Evolutionary conservation across 2,329 filamentous ascomycete genomes (phyloP), one percentile per base, ranked within the genome.

Genomic region (Sphaerostilbella broomeana): DNA sequence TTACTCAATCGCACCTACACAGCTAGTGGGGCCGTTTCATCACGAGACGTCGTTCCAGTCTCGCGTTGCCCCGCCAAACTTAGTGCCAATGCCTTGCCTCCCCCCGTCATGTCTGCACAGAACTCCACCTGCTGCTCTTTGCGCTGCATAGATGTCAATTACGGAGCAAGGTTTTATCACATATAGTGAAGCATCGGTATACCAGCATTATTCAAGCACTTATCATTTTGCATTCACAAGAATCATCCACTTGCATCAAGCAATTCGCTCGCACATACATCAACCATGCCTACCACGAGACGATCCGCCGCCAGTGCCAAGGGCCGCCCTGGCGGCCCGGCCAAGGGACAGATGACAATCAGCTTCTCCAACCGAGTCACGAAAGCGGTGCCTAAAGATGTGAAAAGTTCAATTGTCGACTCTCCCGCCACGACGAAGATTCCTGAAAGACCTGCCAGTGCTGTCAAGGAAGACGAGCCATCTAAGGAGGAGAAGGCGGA

Each of bases 281-380:
- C 15, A 50, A 60, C 48, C 32, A 75, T 76, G 70, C 69, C 71
- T 29, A 56, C 62, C 35, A 70, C 72, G 13, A 62, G 70, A 60
- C 65, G 69, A 55, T 68, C 72, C n/a, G 57, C 66, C 27, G 60
- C 61, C 50, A 58, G 55, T 47, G 51, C 57, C 46, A 57, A 61
- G 32, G 51, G 60, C 40, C 57, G 60, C 18, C 49, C 58, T 15
- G 57, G 56, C 7, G 57, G 56, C 7, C 56, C 62, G 32, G 54
- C 56, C 44, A 72, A 69, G 53, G 62, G 62, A 24, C 75, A 79
- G 48, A 69, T 72, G 7, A 78, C 71, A 25, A 65, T 77, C 43
- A 76, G 70, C 55, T 79, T 79, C 63, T 68, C 73, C 50, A 69
- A 70, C 55, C 65, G 65, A 28, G 71, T 79, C 31, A 77, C 73